Conservation (phyloP, 2,329 filamentous ascomycete genomes). For the Xenosphaeropsis pyriputrescens region DNA sequence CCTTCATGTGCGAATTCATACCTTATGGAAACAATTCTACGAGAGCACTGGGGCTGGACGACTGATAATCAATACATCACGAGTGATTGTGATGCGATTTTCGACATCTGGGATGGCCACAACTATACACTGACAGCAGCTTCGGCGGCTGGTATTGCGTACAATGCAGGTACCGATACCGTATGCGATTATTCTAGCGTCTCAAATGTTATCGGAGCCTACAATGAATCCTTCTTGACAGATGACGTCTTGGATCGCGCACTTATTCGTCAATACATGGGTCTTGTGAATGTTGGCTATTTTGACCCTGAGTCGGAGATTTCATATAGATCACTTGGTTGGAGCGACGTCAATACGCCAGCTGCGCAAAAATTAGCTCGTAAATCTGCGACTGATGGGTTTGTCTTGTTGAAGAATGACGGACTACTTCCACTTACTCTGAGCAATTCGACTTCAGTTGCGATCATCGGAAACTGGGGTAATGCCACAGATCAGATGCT, state of each 20-base stretch:
- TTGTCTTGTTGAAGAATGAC: constrained; percentile 14
- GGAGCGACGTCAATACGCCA: constrained; percentile 19
- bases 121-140: constrained; percentile 6
- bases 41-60: constrained; percentile 51
- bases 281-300: constrained; percentile 39
- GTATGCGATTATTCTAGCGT: constrained; percentile 10
- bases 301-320: constrained; percentile 32
- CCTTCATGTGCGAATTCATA: constrained; percentile 49
- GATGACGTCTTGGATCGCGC: constrained; percentile 30
- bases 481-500: constrained; percentile 12
- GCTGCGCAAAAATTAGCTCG: constrained; percentile 7
- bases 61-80: constrained; percentile 46
- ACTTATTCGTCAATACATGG: constrained; percentile 34
- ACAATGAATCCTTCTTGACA: constrained; percentile 23
- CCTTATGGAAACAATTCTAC: constrained; percentile 44
- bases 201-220: constrained; percentile 5
- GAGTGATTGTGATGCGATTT: constrained; percentile 49
- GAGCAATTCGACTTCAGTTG: constrained; percentile 4
- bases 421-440: constrained; percentile 7
- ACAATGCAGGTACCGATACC: constrained; percentile 9
- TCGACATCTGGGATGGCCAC: constrained; percentile 32
- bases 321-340: constrained; percentile 35
- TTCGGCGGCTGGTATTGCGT: constrained; percentile 6
- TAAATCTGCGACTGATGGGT: constrained; percentile 10
- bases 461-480: constrained; percentile 11